Base-by-base conservation (phyloP, 352 stramenopile species). In the Phytopythium mirpurense region DNA sequence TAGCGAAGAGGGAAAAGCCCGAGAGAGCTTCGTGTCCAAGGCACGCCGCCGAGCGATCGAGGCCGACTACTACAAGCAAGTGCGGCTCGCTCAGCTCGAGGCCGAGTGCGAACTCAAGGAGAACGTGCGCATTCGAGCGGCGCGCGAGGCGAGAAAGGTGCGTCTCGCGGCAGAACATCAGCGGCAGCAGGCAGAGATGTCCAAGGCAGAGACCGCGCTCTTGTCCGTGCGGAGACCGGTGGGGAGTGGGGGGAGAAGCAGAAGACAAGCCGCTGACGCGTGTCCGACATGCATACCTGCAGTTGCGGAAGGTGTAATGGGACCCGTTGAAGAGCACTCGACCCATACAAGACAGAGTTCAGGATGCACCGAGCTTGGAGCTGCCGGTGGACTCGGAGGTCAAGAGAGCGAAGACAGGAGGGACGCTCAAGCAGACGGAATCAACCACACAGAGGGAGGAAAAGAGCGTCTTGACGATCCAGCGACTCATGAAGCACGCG, bases 101-200 rank as follows among this genome's bases (percentile, higher is more conserved):
- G 74, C 73, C 2, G 74, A 90, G 55, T 90, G 79, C 42, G 79
- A 90, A 47, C 51, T 90, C 19, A 75, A 90, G 53, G 79, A 90
- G 50, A 90, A 90, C 40, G 48, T 90, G 32, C 70, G 74, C 15
- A 83, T 90, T 52, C 72, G 78, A 56, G 69, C 68, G 16, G 72
- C 63, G 34, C 65, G 76, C 0, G 68, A 81, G 36, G 72, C 68
- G 11, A 66, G 60, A 57, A 63, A 31, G 9, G 46, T 67, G 3
- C 43, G 61, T 14, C 31, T 60, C 15, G 52, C 47, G 2, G 59
- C 58, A 29, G 58, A 57, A 34, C 67, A 48, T 43, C 51, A 49
- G 38, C 46, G 34, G 35, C 61, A 68, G 29, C 52, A 62, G 8
- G 38, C 61, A 32, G 42, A 58, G 31, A 34, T 48, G 23, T 37